Evolutionary conservation across 75 land plant species (phyloP).

Genomic region (Pseudotsuga menziesii): DNA sequence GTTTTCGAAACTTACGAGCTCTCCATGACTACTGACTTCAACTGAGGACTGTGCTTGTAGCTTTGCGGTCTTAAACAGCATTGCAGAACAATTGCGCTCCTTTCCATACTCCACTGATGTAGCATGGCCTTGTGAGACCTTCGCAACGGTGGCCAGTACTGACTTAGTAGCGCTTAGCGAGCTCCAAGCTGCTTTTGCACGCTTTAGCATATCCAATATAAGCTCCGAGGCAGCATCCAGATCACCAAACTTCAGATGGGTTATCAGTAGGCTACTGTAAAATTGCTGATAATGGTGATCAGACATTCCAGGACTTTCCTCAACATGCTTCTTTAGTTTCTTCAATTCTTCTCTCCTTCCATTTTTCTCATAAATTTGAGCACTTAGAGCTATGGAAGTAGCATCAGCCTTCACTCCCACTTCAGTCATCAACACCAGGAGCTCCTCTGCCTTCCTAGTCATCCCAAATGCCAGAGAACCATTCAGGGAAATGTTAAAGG

Average conservation of each 20-base stretch:
- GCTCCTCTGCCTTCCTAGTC: slow-evolving; percentile 59
- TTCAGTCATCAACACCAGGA: slow-evolving; percentile 59
- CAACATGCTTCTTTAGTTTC: slow-evolving; percentile 45
- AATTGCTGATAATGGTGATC: slow-evolving; percentile 44
- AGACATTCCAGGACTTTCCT: slow-evolving; percentile 33
- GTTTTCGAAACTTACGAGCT: slow-evolving; percentile 39
- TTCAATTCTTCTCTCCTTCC: slow-evolving; percentile 51
- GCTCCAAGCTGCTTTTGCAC: slow-evolving; percentile 38
- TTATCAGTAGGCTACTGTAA: slow-evolving; percentile 47
- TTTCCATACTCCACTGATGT: neutral
- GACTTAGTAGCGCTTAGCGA: slow-evolving; percentile 39
- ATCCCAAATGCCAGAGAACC: slow-evolving; percentile 49
- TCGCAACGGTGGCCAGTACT: slow-evolving; percentile 12
- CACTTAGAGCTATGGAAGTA: slow-evolving; percentile 39
- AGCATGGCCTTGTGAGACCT: neutral
- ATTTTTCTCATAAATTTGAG: slow-evolving; percentile 59
- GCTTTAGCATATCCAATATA: slow-evolving; percentile 46
- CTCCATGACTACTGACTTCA: slow-evolving; percentile 30
- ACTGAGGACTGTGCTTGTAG: slow-evolving; percentile 16
- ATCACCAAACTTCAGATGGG: slow-evolving; percentile 63
- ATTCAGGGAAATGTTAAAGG: slow-evolving; percentile 43
- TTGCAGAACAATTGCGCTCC: neutral
- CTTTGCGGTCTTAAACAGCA: neutral
- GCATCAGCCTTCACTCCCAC: slow-evolving; percentile 42
- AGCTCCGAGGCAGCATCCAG: slow-evolving; percentile 42